Percentiles rank a stretch among this genome's conserved stretches.
Evolutionary conservation across 2,329 filamentous ascomycete species (phyloP).

Genomic region (Sarocladiaceae sp.): DNA sequence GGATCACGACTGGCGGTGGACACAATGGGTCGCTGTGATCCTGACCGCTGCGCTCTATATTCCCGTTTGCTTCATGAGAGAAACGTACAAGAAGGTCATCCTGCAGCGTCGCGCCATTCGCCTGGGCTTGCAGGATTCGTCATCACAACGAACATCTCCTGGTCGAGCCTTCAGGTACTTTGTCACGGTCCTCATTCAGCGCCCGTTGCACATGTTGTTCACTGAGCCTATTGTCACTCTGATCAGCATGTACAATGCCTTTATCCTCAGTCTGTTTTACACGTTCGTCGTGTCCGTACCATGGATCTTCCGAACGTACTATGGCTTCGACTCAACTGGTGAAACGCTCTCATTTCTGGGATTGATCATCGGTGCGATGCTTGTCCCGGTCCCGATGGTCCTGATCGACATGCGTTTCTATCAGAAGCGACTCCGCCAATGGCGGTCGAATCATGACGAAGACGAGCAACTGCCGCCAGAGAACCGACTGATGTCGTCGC

Average conservation of each 20-base stretch:
- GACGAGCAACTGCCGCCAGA: constrained; percentile 57
- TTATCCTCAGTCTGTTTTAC: constrained; percentile 52
- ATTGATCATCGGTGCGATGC: constrained; percentile 59
- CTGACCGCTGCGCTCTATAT: constrained; percentile 44
- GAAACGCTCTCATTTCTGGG: constrained; percentile 63
- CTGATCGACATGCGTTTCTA: constrained; percentile 49
- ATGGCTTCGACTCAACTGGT: constrained; percentile 52
- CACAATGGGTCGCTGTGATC: constrained; percentile 31
- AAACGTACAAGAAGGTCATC: constrained; percentile 58
- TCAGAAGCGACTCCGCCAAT: constrained; percentile 45
- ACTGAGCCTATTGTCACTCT: constrained; percentile 64
- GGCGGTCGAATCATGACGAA: constrained; percentile 34
- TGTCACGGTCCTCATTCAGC: constrained; percentile 41
- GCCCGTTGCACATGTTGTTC: constrained; percentile 65
- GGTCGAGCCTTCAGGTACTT: constrained; percentile 20
- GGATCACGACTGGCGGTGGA: constrained; percentile 61
- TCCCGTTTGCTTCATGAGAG: constrained; percentile 48
- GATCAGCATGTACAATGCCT: constrained; percentile 60
- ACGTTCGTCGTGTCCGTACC: constrained; percentile 56
- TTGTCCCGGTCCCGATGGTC: constrained; percentile 29
- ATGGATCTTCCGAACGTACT: constrained; percentile 57
- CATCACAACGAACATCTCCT: constrained; percentile 19
- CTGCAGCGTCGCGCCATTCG: constrained; percentile 39
- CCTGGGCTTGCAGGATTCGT: constrained; percentile 18
- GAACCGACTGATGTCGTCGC: constrained; percentile 54